A percentile compares a stretch with the other conserved stretches of the same genome.
Conservation (phyloP, 805 yeast genomes). For the Metschnikowia santaceciliae region DNA sequence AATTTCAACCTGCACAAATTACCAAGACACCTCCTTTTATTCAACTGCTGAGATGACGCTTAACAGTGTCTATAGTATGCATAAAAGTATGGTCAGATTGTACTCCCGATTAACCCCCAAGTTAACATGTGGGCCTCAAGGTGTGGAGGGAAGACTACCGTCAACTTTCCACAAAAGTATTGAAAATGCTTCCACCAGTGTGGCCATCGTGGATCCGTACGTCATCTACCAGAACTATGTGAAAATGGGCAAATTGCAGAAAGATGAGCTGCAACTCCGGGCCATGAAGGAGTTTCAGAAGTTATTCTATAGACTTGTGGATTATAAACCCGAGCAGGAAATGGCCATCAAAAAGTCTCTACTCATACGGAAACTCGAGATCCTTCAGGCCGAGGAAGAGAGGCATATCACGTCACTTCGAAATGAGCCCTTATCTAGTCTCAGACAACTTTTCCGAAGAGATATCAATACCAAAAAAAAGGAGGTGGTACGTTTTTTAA, state of each 20-base stretch:
- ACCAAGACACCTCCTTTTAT: too few relatives aligned
- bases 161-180: background rate
- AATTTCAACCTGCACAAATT: too few relatives aligned
- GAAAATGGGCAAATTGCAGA: conserved; percentile 45
- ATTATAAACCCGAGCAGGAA: conserved; percentile 54
- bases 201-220: conserved; percentile 61
- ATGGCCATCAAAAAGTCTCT: conserved; percentile 42
- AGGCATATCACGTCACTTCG: conserved; percentile 17
- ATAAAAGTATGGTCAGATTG: background rate
- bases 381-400: conserved; percentile 27
- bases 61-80: too few relatives aligned
- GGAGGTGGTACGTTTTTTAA: conserved; percentile 47
- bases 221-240: conserved; percentile 52
- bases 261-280: conserved; percentile 59
- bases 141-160: conserved; percentile 38
- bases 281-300: conserved; percentile 61
- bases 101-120: background rate
- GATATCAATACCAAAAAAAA: conserved; percentile 25
- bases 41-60: too few relatives aligned
- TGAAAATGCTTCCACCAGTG: background rate
- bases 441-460: conserved; percentile 22
- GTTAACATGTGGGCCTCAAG: conserved; percentile 29
- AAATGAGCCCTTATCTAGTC: conserved; percentile 6
- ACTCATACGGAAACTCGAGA: conserved; percentile 30
- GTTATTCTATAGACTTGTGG: conserved; percentile 52